A percentile compares a stretch with the other conserved stretches of the same genome.
phyloP scores from a whole-genome alignment of 2,329 filamentous ascomycete species.

The Fonsecaea erecta region DNA sequence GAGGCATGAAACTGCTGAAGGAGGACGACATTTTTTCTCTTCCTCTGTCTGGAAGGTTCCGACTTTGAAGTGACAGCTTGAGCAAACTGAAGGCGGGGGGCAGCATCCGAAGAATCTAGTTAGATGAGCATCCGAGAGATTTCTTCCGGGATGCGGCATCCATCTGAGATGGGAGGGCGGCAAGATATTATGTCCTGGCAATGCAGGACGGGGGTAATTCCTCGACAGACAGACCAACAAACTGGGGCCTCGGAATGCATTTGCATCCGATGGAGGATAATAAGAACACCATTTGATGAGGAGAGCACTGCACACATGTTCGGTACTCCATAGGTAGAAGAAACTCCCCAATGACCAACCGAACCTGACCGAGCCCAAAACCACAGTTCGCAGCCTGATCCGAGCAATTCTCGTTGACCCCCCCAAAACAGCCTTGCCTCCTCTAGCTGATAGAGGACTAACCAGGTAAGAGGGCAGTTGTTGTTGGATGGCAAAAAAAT shows the following conservation, averaged over 20 bases:
- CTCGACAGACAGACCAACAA: neutral
- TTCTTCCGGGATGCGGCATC: constrained; percentile 1
- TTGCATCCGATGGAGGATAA: neutral
- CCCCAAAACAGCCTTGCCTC: constrained; percentile 14
- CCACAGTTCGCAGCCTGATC: constrained; percentile 25
- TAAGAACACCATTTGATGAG: neutral
- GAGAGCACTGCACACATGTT: constrained; percentile 1
- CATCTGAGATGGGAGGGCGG: neutral
- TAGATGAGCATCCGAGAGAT: neutral
- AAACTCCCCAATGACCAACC: neutral
- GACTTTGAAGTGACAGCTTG: neutral
- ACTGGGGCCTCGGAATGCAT: neutral
- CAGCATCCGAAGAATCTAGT: neutral
- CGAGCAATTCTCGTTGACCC: constrained; percentile 27
- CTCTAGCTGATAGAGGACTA: neutral
- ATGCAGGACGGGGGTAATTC: neutral
- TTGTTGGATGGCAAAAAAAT: neutral
- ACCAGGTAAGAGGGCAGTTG: too few species aligned
- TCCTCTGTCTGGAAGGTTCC: neutral
- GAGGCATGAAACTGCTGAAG: constrained; percentile 38
- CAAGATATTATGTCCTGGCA: neutral
- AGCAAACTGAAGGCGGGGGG: neutral
- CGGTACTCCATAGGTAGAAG: neutral
- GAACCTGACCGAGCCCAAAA: neutral
- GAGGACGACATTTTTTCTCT: neutral